Conservation (phyloP, 2,329 filamentous ascomycete genomes). For the Aspergillus proliferans region DNA sequence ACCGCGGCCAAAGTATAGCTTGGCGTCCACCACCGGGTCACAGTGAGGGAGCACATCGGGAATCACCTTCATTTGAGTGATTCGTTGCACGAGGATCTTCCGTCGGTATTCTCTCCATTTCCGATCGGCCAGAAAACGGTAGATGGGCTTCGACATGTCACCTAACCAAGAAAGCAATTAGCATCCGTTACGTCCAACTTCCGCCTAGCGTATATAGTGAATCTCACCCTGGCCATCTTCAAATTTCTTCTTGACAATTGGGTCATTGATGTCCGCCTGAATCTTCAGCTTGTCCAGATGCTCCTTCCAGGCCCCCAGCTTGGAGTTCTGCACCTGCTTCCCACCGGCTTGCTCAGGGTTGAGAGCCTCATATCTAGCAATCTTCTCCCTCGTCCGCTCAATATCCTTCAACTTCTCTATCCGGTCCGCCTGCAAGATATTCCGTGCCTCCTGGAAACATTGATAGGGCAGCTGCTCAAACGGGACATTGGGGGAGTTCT, state of each 20-base stretch:
- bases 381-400: slow-evolving; percentile 58
- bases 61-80: slow-evolving; percentile 77
- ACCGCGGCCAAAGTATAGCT: slow-evolving; percentile 68
- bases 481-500: slow-evolving; percentile 60
- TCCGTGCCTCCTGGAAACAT: slow-evolving; percentile 93
- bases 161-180: slow-evolving; percentile 45
- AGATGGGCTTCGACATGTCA: slow-evolving; percentile 94
- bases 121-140: slow-evolving; percentile 76
- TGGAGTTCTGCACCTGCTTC: slow-evolving; percentile 58
- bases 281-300: slow-evolving; percentile 78
- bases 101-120: slow-evolving; percentile 85
- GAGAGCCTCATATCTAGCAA: slow-evolving; percentile 59
- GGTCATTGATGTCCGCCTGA: slow-evolving; percentile 89
- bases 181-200: background rate
- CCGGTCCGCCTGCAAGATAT: slow-evolving; percentile 72
- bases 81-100: slow-evolving; percentile 73
- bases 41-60: slow-evolving; percentile 81
- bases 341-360: slow-evolving; percentile 57
- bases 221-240: slow-evolving; percentile 76
- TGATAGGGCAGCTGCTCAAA: slow-evolving; percentile 96
- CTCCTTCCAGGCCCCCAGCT: slow-evolving; percentile 62
- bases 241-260: slow-evolving; percentile 83
- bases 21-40: slow-evolving; percentile 71
- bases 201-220: background rate
- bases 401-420: slow-evolving; percentile 74